Conservation (phyloP, 495 filamentous ascomycete genomes). For the Aspergillus funiculosus region DNA sequence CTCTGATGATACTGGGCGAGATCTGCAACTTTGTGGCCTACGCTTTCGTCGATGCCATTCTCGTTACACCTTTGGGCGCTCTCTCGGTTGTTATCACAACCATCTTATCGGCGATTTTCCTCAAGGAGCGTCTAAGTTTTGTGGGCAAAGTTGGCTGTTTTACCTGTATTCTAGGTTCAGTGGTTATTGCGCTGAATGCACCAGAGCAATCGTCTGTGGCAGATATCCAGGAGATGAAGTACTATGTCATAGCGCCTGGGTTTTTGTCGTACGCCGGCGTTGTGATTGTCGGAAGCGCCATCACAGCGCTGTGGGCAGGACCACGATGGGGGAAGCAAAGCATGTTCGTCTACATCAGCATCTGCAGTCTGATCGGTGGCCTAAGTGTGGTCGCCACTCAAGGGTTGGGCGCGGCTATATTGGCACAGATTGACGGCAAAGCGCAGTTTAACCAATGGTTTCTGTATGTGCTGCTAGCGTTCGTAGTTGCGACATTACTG, state of each 20-base stretch:
- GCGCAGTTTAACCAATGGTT: slow-evolving; percentile 98
- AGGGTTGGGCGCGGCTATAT: slow-evolving; percentile 84
- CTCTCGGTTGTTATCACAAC: slow-evolving; percentile 92
- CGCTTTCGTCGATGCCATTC: slow-evolving; percentile 92
- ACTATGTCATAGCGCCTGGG: slow-evolving; percentile 79
- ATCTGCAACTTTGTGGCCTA: slow-evolving; percentile 98
- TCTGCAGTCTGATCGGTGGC: slow-evolving; percentile 92
- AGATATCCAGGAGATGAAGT: slow-evolving; percentile 89
- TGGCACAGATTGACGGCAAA: slow-evolving; percentile 74
- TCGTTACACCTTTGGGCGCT: slow-evolving; percentile 93
- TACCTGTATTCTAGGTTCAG: slow-evolving; percentile 85
- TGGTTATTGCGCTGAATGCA: slow-evolving; percentile 92
- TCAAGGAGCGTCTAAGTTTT: slow-evolving; percentile 92
- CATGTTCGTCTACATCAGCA: slow-evolving; percentile 94
- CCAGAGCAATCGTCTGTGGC: slow-evolving; percentile 77
- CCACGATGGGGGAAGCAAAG: slow-evolving; percentile 92
- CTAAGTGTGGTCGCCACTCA: slow-evolving; percentile 94
- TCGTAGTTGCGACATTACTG: slow-evolving; percentile 79
- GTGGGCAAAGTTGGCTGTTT: slow-evolving; percentile 96
- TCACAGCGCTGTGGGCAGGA: slow-evolving; percentile 76
- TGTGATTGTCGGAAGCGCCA: slow-evolving; percentile 63
- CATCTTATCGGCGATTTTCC: slow-evolving; percentile 87
- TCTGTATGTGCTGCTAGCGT: slow-evolving; percentile 83
- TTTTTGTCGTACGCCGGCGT: slow-evolving; percentile 84
- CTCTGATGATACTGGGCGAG: slow-evolving; percentile 93